Evolutionary conservation across 1,284 basidiomycete species (phyloP).

Genomic region (Microbotryomycetes sp.): DNA sequence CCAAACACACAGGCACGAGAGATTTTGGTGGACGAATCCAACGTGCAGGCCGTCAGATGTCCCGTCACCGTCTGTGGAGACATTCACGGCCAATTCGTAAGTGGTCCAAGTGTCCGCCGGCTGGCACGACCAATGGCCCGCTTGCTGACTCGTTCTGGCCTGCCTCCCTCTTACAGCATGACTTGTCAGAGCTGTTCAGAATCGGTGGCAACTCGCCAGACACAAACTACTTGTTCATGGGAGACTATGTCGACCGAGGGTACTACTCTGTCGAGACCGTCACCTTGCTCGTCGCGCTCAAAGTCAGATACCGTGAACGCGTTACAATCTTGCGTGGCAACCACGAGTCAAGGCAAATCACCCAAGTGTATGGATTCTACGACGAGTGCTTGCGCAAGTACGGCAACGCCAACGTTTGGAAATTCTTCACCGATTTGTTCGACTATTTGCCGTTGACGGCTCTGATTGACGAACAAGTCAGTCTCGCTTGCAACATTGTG

Average conservation of each 20-base stretch:
- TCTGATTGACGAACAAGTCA: slow-evolving; percentile 94
- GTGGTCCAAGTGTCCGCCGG: slow-evolving; percentile 46
- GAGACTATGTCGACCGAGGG: slow-evolving; percentile 98
- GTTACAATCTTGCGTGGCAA: slow-evolving; percentile 97
- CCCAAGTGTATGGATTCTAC: slow-evolving; percentile 99
- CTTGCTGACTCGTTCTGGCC: neutral
- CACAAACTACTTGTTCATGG: slow-evolving; percentile 99
- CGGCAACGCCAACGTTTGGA: slow-evolving; percentile 99
- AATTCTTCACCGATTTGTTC: slow-evolving; percentile 97
- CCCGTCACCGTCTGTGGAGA: slow-evolving; percentile 96
- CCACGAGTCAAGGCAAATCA: slow-evolving; percentile 98
- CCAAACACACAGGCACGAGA: slow-evolving; percentile 67
- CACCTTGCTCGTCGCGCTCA: slow-evolving; percentile 94
- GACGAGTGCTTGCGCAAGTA: slow-evolving; percentile 99
- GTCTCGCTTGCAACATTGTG: slow-evolving; percentile 39
- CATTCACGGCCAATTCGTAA: slow-evolving; percentile 98
- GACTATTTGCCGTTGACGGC: slow-evolving; percentile 96
- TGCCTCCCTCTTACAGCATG: slow-evolving; percentile 57
- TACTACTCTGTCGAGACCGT: slow-evolving; percentile 99
- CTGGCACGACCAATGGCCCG: neutral
- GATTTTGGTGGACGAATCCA: slow-evolving; percentile 95
- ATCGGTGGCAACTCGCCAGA: slow-evolving; percentile 99
- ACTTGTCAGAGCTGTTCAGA: slow-evolving; percentile 96
- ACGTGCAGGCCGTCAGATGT: slow-evolving; percentile 95
- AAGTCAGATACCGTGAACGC: slow-evolving; percentile 95